Percentiles rank a stretch among this genome's conserved stretches.
phyloP scores from a whole-genome alignment of 192 early-diverging fungal species.

The Piromyces sp. region DNA sequence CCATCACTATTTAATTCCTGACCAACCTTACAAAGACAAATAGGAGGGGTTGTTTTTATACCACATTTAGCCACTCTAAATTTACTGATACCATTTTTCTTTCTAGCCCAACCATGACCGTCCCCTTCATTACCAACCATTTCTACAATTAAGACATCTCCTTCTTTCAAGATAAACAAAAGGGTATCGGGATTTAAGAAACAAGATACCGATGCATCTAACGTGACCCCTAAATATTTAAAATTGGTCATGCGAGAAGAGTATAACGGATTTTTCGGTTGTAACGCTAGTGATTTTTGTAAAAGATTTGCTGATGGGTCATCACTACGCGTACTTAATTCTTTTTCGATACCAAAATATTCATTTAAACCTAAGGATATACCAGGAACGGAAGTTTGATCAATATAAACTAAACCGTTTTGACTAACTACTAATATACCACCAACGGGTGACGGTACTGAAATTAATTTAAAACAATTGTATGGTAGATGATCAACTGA shows the following conservation, averaged over 20 bases:
- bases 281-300: constrained; percentile 7
- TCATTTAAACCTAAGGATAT: constrained; percentile 55
- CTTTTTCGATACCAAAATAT: constrained; percentile 33
- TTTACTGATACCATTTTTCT: constrained; percentile 46
- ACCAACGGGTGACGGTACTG: constrained; percentile 67
- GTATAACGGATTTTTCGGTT: constrained; percentile 19
- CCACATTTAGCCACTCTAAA: constrained; percentile 39
- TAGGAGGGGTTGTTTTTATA: constrained; percentile 4
- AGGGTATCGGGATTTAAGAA: constrained; percentile 55
- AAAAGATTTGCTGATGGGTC: neutral
- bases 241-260: constrained; percentile 15
- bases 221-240: constrained; percentile 41
- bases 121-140: constrained; percentile 31
- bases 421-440: constrained; percentile 65
- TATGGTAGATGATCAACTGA: constrained; percentile 60
- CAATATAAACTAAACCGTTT: constrained; percentile 68
- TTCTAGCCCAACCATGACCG: constrained; percentile 50
- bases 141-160: constrained; percentile 52
- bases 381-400: constrained; percentile 60
- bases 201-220: constrained; percentile 47
- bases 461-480: constrained; percentile 48
- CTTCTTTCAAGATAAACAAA: constrained; percentile 50
- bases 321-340: neutral
- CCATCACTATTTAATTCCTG: neutral
- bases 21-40: neutral